These are phyloP conservation scores for Microsporum ferrugineum DNA, from an alignment of 2,329 filamentous ascomycete species.

Conservation along the genomic window DNA sequence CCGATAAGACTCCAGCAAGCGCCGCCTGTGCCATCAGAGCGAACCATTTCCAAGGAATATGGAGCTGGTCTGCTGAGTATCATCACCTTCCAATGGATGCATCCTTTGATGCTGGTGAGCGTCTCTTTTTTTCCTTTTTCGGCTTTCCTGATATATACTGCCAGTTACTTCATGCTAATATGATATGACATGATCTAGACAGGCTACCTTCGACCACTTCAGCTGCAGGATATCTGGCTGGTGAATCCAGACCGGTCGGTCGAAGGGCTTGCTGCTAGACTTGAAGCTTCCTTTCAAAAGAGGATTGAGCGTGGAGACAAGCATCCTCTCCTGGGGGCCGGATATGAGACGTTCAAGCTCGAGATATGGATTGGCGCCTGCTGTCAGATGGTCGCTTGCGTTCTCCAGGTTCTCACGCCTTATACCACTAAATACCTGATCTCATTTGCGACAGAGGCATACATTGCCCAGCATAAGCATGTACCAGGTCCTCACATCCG, in stretches of 20 bases:
- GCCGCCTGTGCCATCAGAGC: constrained; percentile 46
- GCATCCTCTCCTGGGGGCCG: constrained; percentile 63
- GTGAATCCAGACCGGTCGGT: constrained; percentile 73
- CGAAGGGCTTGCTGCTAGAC: constrained; percentile 53
- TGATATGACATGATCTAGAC: constrained; percentile 37
- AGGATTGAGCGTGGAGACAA: constrained; percentile 58
- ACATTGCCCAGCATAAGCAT: constrained; percentile 46
- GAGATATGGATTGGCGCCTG: constrained; percentile 80
- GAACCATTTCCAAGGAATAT: constrained; percentile 55
- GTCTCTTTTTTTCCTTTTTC: constrained; percentile 15
- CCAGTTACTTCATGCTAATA: not conserved
- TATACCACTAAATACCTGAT: constrained; percentile 82
- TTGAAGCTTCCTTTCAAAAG: constrained; percentile 57
- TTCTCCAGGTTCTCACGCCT: constrained; percentile 68
- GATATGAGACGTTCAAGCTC: constrained; percentile 73
- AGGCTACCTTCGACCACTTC: constrained; percentile 74
- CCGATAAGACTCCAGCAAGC: constrained; percentile 37
- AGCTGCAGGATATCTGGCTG: constrained; percentile 74
- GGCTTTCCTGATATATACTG: not conserved
- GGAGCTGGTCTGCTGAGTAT: constrained; percentile 61
- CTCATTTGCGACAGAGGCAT: constrained; percentile 70
- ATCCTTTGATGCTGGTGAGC: constrained; percentile 65
- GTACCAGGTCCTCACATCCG: constrained; percentile 55
- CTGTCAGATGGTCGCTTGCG: constrained; percentile 59
- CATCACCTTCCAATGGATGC: constrained; percentile 83